Evolutionary conservation across 352 stramenopile genomes (phyloP), one percentile per base, ranked within the genome.

Genomic region (Phytophthora tubulina): DNA sequence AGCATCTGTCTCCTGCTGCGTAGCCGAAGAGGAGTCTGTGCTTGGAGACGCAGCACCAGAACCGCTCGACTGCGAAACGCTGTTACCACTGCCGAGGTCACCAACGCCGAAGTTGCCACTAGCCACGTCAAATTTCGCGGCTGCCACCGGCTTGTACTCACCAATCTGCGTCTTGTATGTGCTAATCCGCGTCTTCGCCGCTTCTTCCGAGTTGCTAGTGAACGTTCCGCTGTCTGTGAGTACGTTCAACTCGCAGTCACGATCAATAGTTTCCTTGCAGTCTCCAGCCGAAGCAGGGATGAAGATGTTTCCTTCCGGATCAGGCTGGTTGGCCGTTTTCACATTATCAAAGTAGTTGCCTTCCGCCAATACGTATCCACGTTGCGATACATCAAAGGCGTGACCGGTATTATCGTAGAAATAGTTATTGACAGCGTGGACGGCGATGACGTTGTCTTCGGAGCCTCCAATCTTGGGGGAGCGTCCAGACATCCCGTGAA

Each of bases 331-430:
- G 3, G 58, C 46, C 33, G 52, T 63, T 14, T 58, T 63, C 5
- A 70, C 63, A 45, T 52, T 14, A 52, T 79, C 66, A 42, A 84
- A 82, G 72, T 81, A 84, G 66, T 85, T 88, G 6, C 73, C 78
- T 33, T 86, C 78, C 7, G 67, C 60, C 9, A 86, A 52, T 9
- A 83, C 78, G 35, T 70, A 78, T 1, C 63, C 69, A 3, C 63
- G 49, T 41, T n/a, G 31, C 31, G 48, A 53, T 2, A 85, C 60
- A 13, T 81, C 72, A n/a, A 82, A 85, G 17, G 69, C 71, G 45
- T 68, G 52, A 0, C 66, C 75, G 3, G 66, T 73, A 52, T 77
- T 82, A 45, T 81, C 67, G 31, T 45, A 57, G 65, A 78, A 82
- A 45, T 81, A 76, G 67, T 85, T 85, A 56, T 82, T 82, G 21